Evolutionary conservation across 1,284 basidiomycete species (phyloP), one percentile per base, ranked within the genome.

Genomic region (Ustilago curta): DNA sequence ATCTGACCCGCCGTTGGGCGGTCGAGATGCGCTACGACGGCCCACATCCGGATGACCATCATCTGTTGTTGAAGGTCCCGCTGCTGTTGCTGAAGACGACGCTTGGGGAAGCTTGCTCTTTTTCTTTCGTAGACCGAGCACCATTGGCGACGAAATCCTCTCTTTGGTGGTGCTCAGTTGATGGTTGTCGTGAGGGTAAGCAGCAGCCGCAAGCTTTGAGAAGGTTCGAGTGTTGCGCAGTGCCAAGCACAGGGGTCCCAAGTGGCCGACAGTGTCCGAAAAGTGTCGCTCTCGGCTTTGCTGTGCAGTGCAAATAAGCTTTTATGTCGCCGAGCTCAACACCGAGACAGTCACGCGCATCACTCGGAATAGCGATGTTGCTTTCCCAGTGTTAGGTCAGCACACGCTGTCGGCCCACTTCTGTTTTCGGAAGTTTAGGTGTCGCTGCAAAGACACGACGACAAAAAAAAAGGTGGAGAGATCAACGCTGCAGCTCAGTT

Each of bases 71-170:
- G 61, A 31, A 29, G 44, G 53, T 37, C 35, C 35, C 16, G 25
- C 49, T 8, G 48, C 48, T 21, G 40, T 31, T 27, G 59, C 51
- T 39, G 54, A 47, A 19, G 54, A 47, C 18, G 54, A 25, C 11
- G 55, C 31, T 25, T 59, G 55, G 18, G 59, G 56, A 47, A 40
- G 42, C 40, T 58, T 64, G 47, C 62, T 70, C 53, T 70, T 70
- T 39, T 65, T 70, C 61, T 70, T 70, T 16, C 68, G 54, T 12
- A 70, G 49, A 44, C 68, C 68, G 25, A 70, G 61, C 25, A 70
- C 68, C 68, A 70, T 70, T 4, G 40, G 45, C 43, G 9, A n/a
- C 12, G 0, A 19, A 19, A 1, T 31, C 27, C 27, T 11, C n/a
- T n/a, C n/a, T 8, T 14, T 14, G 12, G 2, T 21, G n/a, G n/a